Evolutionary conservation across 441 rosid genomes (phyloP).

Genomic region (Aleurites moluccanus): DNA sequence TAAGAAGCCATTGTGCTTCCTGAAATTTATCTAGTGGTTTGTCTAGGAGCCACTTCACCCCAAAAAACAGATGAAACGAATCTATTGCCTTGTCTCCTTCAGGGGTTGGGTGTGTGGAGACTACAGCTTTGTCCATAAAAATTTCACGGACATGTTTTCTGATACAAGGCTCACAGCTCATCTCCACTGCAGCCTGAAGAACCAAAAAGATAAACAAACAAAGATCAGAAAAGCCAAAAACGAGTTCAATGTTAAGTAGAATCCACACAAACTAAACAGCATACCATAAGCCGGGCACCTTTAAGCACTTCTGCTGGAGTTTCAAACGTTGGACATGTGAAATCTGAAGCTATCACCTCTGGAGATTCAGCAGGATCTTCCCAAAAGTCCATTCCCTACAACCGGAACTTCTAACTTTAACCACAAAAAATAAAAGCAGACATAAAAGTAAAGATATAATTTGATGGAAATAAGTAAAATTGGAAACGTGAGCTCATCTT

Average conservation of each 20-base stretch:
- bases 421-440: constrained; percentile 1
- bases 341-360: constrained; percentile 68
- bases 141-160: constrained; percentile 60
- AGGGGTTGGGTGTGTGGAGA: constrained; percentile 73
- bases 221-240: constrained; percentile 9
- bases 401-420: constrained; percentile 13
- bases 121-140: constrained; percentile 67
- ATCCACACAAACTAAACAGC: constrained; percentile 11
- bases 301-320: constrained; percentile 70
- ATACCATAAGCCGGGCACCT: constrained; percentile 87
- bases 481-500: background rate
- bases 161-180: constrained; percentile 76
- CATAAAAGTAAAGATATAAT: background rate
- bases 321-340: constrained; percentile 67
- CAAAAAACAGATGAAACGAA: constrained; percentile 66
- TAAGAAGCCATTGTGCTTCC: constrained; percentile 87
- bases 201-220: background rate
- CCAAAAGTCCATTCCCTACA: constrained; percentile 54
- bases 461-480: background rate
- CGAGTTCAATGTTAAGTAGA: constrained; percentile 1
- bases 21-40: constrained; percentile 74
- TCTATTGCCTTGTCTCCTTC: constrained; percentile 66
- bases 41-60: constrained; percentile 77
- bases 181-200: constrained; percentile 74
- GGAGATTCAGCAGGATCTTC: constrained; percentile 84